These are phyloP conservation scores for Talaromyces sp. DNA, from an alignment of 2,329 filamentous ascomycete genomes.

Conservation along the genomic window DNA sequence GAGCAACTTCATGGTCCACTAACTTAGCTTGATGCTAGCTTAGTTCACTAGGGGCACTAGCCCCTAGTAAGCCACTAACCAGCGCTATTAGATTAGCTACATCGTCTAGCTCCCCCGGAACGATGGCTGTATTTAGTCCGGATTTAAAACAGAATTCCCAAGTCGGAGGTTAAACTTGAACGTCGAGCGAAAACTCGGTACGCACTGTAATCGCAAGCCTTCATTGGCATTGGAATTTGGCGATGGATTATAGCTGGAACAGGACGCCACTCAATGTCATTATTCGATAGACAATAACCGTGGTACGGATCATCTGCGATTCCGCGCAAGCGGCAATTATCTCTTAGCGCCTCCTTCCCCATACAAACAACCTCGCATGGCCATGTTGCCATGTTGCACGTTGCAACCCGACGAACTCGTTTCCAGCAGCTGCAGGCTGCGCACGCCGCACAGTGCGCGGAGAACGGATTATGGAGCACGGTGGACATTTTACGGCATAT, in stretches of 20 bases:
- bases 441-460: constrained; percentile 7
- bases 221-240: background rate
- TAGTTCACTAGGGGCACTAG: background rate
- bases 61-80: background rate
- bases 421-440: background rate
- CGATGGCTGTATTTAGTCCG: background rate
- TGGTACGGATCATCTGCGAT: background rate
- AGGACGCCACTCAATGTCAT: background rate
- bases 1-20: background rate
- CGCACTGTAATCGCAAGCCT: background rate
- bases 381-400: too few species aligned
- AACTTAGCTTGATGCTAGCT: background rate
- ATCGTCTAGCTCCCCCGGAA: background rate
- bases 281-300: background rate
- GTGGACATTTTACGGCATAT: background rate
- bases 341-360: constrained; percentile 19
- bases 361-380: background rate
- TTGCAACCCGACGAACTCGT: background rate
- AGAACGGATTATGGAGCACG: constrained; percentile 7
- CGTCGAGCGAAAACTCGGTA: background rate
- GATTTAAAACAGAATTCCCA: background rate
- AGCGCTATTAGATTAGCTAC: background rate
- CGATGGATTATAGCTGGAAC: background rate
- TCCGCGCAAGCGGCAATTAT: constrained; percentile 2
- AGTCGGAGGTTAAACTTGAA: background rate